Base-by-base conservation (phyloP, 306 rosid species). In the Quercus ilex region DNA sequence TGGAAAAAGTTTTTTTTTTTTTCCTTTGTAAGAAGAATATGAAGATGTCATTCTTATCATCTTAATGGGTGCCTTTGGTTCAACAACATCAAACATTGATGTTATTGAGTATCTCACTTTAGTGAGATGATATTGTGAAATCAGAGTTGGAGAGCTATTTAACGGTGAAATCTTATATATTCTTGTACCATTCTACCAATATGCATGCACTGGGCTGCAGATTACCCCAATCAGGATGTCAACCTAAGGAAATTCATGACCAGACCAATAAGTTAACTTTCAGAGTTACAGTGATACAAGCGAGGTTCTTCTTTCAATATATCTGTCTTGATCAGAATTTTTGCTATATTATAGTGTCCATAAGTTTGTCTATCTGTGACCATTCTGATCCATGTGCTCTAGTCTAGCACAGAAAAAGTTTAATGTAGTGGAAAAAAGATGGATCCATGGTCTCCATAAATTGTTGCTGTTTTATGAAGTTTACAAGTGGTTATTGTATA, bases 341-440 rank as follows among this genome's bases (percentile, higher is more conserved):
- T 64, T 10, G 23, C 70, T 17, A 14, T 64, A 30, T 28, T 30
- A 6, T 30, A 64, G n/a, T 2, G 41, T 64, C 70, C 70, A 15
- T 30, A 18, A 15, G 23, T 64, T 30, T 30, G 35, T 62, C 18
- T 15, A 62, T 62, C 11, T 62, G 12, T 72, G 63, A 41, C 51
- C 65, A 65, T n/a, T 58, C 59, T 57, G 41, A 64, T 41, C 64
- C 60, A 43, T 31, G 76, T 68, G 64, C 3, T 65, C 71, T 71
- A 13, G 5, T 62, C 68, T 18, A 13, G 38, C 68, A 62, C 19
- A 25, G 7, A 62, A 26, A 30, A 31, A 49, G 53, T 12, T 6
- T 64, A 30, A 30, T 28, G 4, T 17, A 3, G 20, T 1, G 21
- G 31, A 10, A 6, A 64, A 17, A 64, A 30, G 38, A 63, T 19